Percentiles rank a stretch among this genome's conserved stretches.
These are phyloP conservation scores for Rhododendron mucronatum DNA, from an alignment of 148 eudicot genomes.

Conservation along the genomic window DNA sequence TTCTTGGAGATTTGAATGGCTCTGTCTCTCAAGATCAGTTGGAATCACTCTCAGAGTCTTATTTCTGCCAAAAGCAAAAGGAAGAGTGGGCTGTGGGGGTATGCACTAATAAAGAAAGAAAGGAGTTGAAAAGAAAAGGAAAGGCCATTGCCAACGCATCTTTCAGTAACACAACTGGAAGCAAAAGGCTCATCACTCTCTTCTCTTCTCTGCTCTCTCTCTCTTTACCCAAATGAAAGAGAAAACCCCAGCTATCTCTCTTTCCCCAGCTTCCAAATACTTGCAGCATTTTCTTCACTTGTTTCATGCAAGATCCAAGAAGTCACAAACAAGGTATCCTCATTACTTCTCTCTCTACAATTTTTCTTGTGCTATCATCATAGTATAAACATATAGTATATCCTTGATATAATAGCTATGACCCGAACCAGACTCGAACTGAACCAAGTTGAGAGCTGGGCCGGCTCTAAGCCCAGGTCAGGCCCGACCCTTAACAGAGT, in stretches of 20 bases:
- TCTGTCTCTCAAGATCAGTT: conserved; percentile 3
- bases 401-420: not conserved
- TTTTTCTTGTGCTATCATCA: conserved; percentile 1
- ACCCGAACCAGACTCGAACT: not conserved
- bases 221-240: conserved; percentile 21
- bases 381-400: not conserved
- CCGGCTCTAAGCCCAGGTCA: not conserved
- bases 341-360: not conserved
- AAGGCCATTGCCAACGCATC: conserved; percentile 36
- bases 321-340: conserved; percentile 45
- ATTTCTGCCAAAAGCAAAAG: conserved; percentile 42
- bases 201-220: not conserved
- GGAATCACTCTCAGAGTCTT: conserved; percentile 10
- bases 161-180: conserved; percentile 20
- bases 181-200: conserved; percentile 15
- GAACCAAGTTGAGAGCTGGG: not conserved
- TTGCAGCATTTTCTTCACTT: conserved; percentile 15
- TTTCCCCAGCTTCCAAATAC: conserved; percentile 9
- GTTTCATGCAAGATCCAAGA: conserved; percentile 90
- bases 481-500: not conserved
- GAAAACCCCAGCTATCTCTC: conserved; percentile 18
- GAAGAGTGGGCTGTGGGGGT: not conserved
- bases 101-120: conserved; percentile 12
- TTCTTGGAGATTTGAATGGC: conserved; percentile 16
- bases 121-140: conserved; percentile 10